Base-by-base conservation (phyloP, 208 protist genomes). In the Acanthamoeba healyi region DNA sequence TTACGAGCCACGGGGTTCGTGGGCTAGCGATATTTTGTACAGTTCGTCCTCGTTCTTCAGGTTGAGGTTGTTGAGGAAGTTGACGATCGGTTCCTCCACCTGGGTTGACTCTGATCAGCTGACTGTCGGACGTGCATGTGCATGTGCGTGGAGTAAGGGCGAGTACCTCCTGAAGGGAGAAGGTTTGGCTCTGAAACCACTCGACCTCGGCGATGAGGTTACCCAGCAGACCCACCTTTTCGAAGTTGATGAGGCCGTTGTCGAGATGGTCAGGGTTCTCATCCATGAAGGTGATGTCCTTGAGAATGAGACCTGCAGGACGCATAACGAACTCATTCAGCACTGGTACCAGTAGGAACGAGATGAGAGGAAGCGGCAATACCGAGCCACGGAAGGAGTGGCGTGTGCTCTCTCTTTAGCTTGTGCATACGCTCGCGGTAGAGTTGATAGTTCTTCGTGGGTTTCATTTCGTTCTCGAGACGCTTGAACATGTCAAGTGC, bases 231-330 rank as follows among this genome's bases (percentile, higher is more conserved):
- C 42, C 79, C 79, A 88, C 70, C 79, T 88, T 88, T 61, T 88
- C 79, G 42, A 88, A 88, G 79, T 88, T 88, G 51, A 88, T 88
- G 40, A 88, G 79, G 29, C 79, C 79, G 29, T 63, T 63, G 79
- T 88, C 79, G 29, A 63, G 49, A 19, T 88, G 42, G 29, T 88
- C 79, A 24, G 79, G 79, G 29, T 88, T 88, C 49, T 88, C 79
- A 29, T 88, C 79, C 51, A 88, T 88, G 79, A 88, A 88, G 14
- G 79, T 88, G 26, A 88, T 65, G 79, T 88, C 79, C 24, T 88
- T 88, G n/a, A 88, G 51, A 14, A 88, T 65, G 24, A 88, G 79
- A 38, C 79, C 77, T 86, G 9, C n/a, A 10, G 5, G 24, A 19
- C 12, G 24, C 12, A 79, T 26, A 38, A 29, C 29, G 15, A 14